These are phyloP conservation scores for Suillus lakei DNA, from an alignment of 768 basidiomycete genomes.

Conservation along the genomic window DNA sequence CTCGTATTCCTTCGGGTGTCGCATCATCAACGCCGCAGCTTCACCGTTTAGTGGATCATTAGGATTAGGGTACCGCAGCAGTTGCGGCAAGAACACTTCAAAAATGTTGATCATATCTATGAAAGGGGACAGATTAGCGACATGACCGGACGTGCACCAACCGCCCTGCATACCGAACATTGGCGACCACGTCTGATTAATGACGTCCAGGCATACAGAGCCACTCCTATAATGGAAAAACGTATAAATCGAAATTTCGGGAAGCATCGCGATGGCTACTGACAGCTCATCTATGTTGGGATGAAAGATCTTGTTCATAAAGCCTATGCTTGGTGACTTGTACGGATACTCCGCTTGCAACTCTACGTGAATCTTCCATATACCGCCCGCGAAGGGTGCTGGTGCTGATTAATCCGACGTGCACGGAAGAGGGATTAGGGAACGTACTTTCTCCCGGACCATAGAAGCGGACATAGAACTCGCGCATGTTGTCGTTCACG, in stretches of 20 bases:
- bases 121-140: neutral
- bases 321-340: slow-evolving; percentile 98
- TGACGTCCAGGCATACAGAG: slow-evolving; percentile 97
- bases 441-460: slow-evolving; percentile 91
- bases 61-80: slow-evolving; percentile 97
- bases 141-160: neutral
- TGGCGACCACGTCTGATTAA: slow-evolving; percentile 99
- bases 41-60: slow-evolving; percentile 98
- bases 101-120: slow-evolving; percentile 99
- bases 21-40: slow-evolving; percentile 95
- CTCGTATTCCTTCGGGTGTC: slow-evolving; percentile 96
- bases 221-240: slow-evolving; percentile 68
- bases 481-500: slow-evolving; percentile 98
- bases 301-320: slow-evolving; percentile 99
- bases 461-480: slow-evolving; percentile 96
- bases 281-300: slow-evolving; percentile 99
- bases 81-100: slow-evolving; percentile 96
- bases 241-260: slow-evolving; percentile 13
- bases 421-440: slow-evolving; percentile 8
- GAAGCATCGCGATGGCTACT: slow-evolving; percentile 39
- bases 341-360: slow-evolving; percentile 98
- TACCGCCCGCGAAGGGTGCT: slow-evolving; percentile 98
- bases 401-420: slow-evolving; percentile 13
- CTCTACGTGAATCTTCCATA: slow-evolving; percentile 99
- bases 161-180: slow-evolving; percentile 87